phyloP scores from a whole-genome alignment of 2,329 filamentous ascomycete species.

The Cercospora sp. region DNA sequence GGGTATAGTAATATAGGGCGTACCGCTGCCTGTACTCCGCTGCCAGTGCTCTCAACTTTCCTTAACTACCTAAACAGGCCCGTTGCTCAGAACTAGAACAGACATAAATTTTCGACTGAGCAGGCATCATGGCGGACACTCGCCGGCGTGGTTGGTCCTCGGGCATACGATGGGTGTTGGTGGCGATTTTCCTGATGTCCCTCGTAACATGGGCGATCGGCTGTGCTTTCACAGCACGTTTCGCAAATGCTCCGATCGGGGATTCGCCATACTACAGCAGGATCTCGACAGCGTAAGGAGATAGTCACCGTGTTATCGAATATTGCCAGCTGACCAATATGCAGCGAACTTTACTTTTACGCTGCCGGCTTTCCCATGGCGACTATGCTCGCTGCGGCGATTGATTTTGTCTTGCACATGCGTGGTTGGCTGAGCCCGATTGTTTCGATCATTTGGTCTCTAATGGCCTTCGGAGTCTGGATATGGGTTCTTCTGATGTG shows the following conservation, averaged over 20 bases:
- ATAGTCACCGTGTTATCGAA: too few species aligned
- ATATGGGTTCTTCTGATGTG: slow-evolving; percentile 1
- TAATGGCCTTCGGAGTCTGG: slow-evolving; percentile 5
- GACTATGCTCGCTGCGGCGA: slow-evolving; percentile 12
- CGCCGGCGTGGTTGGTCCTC: slow-evolving; percentile 8
- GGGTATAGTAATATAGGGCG: background rate
- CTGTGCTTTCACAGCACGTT: slow-evolving; percentile 1
- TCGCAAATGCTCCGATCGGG: background rate
- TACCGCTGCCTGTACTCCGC: background rate
- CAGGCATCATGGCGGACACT: slow-evolving; percentile 3
- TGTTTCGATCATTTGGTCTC: slow-evolving; percentile 9
- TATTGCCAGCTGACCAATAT: background rate
- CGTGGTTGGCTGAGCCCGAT: slow-evolving; percentile 4
- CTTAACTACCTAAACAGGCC: background rate
- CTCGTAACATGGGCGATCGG: slow-evolving; percentile 7
- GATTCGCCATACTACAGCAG: background rate
- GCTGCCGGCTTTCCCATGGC: slow-evolving; percentile 7
- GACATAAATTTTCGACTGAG: too few species aligned
- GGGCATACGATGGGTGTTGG: background rate
- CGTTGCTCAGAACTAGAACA: background rate
- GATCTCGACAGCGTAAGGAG: background rate
- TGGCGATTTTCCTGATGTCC: background rate
- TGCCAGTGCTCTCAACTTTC: background rate
- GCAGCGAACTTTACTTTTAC: slow-evolving; percentile 10
- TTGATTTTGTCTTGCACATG: slow-evolving; percentile 5